A percentile compares a stretch with the other conserved stretches of the same genome.
These are phyloP conservation scores for Plasmodium gonderi DNA, from an alignment of 169 alveolate species.

Conservation along the genomic window DNA sequence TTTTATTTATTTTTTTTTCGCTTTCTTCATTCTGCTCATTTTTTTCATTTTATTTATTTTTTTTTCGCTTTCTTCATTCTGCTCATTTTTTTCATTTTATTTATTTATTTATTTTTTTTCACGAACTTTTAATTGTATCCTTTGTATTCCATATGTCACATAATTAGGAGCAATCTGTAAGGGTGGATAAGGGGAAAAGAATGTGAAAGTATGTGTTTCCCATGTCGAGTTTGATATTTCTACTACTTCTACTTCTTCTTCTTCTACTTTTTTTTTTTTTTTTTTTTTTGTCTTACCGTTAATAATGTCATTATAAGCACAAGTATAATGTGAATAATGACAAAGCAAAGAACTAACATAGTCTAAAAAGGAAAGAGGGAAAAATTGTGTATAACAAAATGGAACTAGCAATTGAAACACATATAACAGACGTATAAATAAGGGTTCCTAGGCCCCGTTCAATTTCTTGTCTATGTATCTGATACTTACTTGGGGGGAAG, in stretches of 20 bases:
- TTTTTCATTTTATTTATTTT: too few relatives aligned
- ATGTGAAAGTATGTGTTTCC: too few relatives aligned
- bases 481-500: constrained; percentile 80
- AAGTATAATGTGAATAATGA: constrained; percentile 77
- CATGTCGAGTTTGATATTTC: too few relatives aligned
- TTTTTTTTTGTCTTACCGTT: constrained; percentile 76
- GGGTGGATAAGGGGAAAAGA: background rate
- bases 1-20: background rate
- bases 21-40: too few relatives aligned
- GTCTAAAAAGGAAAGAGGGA: constrained; percentile 32
- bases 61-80: background rate
- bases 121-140: constrained; percentile 39
- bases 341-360: constrained; percentile 75
- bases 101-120: background rate
- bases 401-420: background rate
- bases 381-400: background rate
- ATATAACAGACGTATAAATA: too few relatives aligned
- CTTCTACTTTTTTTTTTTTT: background rate
- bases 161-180: constrained; percentile 63
- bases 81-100: background rate
- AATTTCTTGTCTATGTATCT: background rate
- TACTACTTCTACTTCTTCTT: background rate
- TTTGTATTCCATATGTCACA: constrained; percentile 55
- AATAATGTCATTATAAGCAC: constrained; percentile 81
- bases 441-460: background rate